Base-by-base conservation (phyloP, 1,139 yeast genomes). In the Zygosaccharomyces pseudobailii region DNA sequence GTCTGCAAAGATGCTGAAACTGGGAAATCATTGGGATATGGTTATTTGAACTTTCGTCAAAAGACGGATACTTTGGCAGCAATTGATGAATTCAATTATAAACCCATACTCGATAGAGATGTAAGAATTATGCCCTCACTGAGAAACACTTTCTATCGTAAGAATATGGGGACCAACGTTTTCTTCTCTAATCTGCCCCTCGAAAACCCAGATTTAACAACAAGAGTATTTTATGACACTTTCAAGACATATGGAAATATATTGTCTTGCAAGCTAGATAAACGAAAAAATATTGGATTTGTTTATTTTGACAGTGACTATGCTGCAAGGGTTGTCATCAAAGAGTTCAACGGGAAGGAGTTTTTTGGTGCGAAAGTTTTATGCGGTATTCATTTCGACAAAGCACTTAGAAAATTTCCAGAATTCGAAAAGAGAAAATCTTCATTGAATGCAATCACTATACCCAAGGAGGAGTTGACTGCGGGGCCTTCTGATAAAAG, bases 101-200 rank as follows among this genome's bases (percentile, higher is more conserved):
- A 72, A 3, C 56, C 56, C 0, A 58, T 78, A 3, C 54, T 61
- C 22, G 69, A 67, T 5, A 66, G 68, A 28, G 80, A 76, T 47
- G 69, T 79, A 35, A 66, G 80, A 54, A 74, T 78, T 17, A 75
- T 77, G 80, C 77, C 76, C 2, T 75, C 79, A 0, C 52, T 76
- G 47, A 71, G 78, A 54, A 57, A 64, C 40, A 41, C 59, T 1
- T 45, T 47, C 23, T 57, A 49, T 44, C 57, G 67, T 33, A 62
- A 61, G 28, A 57, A 56, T 20, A 52, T 62, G 38, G 67, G 67
- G 7, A 60, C 64, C 2, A 65, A 64, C 36, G 51, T 57, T 2
- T 71, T 71, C 46, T 59, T 73, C 54, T 59, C 75, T 27, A 67
- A 72, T 53, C 54, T 75, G 52, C 68, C 78, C 36, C 47, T 67